Evolutionary conservation across 2,329 filamentous ascomycete species (phyloP), one percentile per base, ranked within the genome.

Genomic region (Massarina eburnea): DNA sequence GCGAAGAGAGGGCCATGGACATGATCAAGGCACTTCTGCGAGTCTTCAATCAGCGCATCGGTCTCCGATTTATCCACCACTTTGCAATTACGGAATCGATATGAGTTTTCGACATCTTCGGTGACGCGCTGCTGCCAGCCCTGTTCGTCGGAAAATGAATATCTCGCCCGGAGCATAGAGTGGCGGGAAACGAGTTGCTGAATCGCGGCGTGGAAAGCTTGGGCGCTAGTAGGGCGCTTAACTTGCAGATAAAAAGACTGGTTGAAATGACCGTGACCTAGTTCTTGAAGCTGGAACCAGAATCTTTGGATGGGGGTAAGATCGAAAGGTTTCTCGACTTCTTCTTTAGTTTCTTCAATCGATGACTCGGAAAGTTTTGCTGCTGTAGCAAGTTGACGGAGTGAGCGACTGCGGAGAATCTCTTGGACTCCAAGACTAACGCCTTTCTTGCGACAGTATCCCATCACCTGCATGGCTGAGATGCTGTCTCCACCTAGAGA

Each of bases 381-480:
- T 14, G 51, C 49, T 8, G 46, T 43, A 8, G 62, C 63, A 1
- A 71, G 51, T 34, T 67, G 61, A 2, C 37, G 54, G 27, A 78
- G 74, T 1, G 76, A 78, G 46, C 73, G 75, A 58, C 72, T 73
- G 14, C 71, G 73, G 24, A 79, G 60, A 3, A 79, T 69, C 19
- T 77, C 73, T 50, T 77, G 75, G 9, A 79, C 74, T 9, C 69
- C 74, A 19, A 78, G 58, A 10, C 71, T 67, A 46, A 78, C 62
- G 1, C 73, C 73, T 27, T 64, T 59, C 54, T 75, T 76, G 38
- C 74, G 75, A 48, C 73, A 77, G 27, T 74, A 66, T 2, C 72
- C 72, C 46, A 76, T 70, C 30, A 76, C 75, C 38, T 75, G 75
- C 71, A 79, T 78, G 0, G 76, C 75, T 32, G 75, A 75, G 43